Evolutionary conservation across 2,329 filamentous ascomycete genomes (phyloP).

Genomic region (Aspergillus japonicus): DNA sequence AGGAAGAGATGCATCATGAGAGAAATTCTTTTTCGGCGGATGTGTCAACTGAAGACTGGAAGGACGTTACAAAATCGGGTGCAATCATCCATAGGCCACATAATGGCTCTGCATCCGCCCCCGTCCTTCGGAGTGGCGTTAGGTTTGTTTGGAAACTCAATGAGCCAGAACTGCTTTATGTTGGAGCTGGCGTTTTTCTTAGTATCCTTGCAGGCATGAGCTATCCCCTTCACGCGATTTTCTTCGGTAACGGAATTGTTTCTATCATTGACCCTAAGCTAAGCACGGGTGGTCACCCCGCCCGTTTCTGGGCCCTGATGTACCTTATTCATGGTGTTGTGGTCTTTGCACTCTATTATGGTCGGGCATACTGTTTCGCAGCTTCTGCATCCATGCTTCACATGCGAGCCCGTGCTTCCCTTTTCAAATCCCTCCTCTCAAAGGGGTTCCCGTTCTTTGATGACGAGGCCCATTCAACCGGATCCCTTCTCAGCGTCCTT

Average conservation of each 20-base stretch:
- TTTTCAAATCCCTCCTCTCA: not conserved
- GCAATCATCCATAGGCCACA: not conserved
- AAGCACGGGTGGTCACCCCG: constrained; percentile 9
- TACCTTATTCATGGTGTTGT: constrained; percentile 13
- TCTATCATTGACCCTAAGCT: constrained; percentile 11
- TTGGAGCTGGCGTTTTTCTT: constrained; percentile 6
- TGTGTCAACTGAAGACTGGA: not conserved
- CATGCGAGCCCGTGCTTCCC: constrained; percentile 8
- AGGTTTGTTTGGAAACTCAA: constrained; percentile 5
- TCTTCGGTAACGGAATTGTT: constrained; percentile 15
- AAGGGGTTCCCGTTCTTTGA: constrained; percentile 12
- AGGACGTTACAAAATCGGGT: not conserved
- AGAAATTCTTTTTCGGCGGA: not conserved
- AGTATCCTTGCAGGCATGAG: constrained; percentile 11
- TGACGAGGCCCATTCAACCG: not conserved
- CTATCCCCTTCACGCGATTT: constrained; percentile 14
- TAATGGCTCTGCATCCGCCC: not conserved
- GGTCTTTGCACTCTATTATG: constrained; percentile 10
- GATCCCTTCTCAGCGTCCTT: not conserved
- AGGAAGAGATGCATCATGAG: not conserved
- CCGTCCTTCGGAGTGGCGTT: not conserved
- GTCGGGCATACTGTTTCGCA: constrained; percentile 14
- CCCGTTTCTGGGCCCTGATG: constrained; percentile 13
- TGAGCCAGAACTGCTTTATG: constrained; percentile 1
- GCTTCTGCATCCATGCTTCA: constrained; percentile 12